phyloP scores from a whole-genome alignment of 108 stramenopile genomes.

The Conticribra weissflogii region DNA sequence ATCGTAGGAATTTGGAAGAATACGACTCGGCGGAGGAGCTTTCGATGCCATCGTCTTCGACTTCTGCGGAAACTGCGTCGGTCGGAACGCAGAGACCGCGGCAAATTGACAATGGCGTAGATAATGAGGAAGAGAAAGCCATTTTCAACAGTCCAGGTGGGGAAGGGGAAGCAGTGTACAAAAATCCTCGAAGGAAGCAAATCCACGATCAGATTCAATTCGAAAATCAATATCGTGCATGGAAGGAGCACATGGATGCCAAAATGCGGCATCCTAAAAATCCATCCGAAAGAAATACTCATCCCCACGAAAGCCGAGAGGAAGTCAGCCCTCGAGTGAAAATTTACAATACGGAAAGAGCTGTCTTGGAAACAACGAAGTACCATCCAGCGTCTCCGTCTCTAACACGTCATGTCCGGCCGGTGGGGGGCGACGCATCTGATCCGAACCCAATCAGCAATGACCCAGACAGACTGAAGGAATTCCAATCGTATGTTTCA shows the following conservation, averaged over 20 bases:
- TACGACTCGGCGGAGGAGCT: not conserved
- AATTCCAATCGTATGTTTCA: conserved; percentile 4
- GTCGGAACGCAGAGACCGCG: too few species aligned
- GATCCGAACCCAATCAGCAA: not conserved
- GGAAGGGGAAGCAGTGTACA: not conserved
- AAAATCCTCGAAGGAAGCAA: too few species aligned
- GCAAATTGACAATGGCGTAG: too few species aligned
- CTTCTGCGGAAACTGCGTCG: too few species aligned
- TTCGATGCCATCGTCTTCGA: not conserved
- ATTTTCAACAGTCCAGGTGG: not conserved
- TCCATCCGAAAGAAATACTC: not conserved
- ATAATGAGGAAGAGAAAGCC: not conserved
- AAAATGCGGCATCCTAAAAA: not conserved
- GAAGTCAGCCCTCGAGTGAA: not conserved
- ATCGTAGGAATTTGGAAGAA: not conserved
- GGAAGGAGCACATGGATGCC: not conserved
- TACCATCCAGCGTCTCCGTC: not conserved
- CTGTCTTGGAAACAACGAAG: not conserved
- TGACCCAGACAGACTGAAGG: not conserved
- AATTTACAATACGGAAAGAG: not conserved
- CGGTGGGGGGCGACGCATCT: conserved; percentile 2
- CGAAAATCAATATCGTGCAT: not conserved
- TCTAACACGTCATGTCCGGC: not conserved
- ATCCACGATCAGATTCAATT: too few species aligned
- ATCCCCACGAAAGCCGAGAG: too few species aligned